Evolutionary conservation across 352 stramenopile genomes (phyloP), one percentile per base, ranked within the genome.

Genomic region (Globisporangium mamillatum): DNA sequence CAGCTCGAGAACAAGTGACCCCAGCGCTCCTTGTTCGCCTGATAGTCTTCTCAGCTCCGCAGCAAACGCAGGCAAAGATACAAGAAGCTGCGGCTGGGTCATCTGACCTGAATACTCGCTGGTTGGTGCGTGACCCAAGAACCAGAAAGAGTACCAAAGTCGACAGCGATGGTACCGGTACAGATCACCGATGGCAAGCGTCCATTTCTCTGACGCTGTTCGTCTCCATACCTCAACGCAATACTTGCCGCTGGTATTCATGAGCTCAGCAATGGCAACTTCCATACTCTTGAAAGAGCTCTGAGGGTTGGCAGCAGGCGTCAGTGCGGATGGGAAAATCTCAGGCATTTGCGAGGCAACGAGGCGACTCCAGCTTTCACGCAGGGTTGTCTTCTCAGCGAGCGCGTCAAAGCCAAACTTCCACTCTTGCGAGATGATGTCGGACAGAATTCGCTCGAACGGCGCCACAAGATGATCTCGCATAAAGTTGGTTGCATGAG

Each of bases 131-230:
- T 68, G 61, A 4, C 38, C 34, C 6, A 58, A 54, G 8, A 82
- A 58, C 81, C 81, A 88, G 38, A 68, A 32, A 20, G 72, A 75
- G 60, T 88, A 89, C 57, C 59, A 79, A 55, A 87, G 67, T 29
- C 74, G 74, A 32, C 70, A 64, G 24, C 73, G 62, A 55, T 86
- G 76, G 14, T 60, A 64, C 9, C 56, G 60, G 34, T 71, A 61
- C 36, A 55, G 52, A 8, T 61, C 59, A 12, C 32, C 36, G 18
- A 71, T 48, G 4, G 14, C n/a, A n/a, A 48, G 38, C 4, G 20
- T 54, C 58, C 68, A 63, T 27, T 61, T 70, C 25, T 67, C 38
- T 10, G 12, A 55, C 10, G 38, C 52, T 7, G 54, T 29, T 46
- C n/a, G 34, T 4, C 52, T 29, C 64, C 64, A 71, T 22, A 24